A percentile compares a stretch with the other conserved stretches of the same genome.
These are phyloP conservation scores for Solanum bulbocastanum DNA, from an alignment of 257 asterid genomes.

Conservation along the genomic window DNA sequence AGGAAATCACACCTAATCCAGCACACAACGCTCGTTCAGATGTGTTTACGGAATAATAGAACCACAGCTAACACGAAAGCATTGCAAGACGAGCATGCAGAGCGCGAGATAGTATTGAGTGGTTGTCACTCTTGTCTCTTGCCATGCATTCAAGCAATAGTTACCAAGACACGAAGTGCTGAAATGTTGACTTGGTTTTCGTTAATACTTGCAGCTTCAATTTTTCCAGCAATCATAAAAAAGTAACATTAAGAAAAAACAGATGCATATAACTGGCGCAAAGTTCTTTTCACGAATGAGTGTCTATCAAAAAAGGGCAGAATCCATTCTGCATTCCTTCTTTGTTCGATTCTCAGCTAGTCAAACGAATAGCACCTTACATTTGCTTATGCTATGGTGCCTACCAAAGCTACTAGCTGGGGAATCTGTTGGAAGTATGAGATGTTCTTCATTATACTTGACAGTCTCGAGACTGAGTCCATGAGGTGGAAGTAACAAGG, in stretches of 20 bases:
- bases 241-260: not conserved
- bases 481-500: slow-evolving; percentile 63
- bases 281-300: not conserved
- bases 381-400: slow-evolving; percentile 42
- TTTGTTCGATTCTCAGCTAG: not conserved
- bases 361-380: slow-evolving; percentile 52
- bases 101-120: not conserved
- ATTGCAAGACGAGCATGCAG: not conserved
- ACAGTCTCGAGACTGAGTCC: slow-evolving; percentile 52
- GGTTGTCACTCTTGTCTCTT: not conserved
- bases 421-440: slow-evolving; percentile 31
- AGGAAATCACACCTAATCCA: not conserved
- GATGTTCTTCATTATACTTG: slow-evolving; percentile 61
- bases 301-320: not conserved
- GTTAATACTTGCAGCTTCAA: not conserved
- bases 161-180: not conserved
- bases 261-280: not conserved
- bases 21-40: not conserved
- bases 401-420: slow-evolving; percentile 61
- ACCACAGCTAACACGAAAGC: not conserved
- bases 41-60: not conserved
- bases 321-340: not conserved
- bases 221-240: not conserved
- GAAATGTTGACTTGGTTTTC: not conserved
- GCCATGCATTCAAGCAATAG: not conserved